These are phyloP conservation scores for Exophiala spinifera DNA, from an alignment of 2,329 filamentous ascomycete species.

Conservation along the genomic window DNA sequence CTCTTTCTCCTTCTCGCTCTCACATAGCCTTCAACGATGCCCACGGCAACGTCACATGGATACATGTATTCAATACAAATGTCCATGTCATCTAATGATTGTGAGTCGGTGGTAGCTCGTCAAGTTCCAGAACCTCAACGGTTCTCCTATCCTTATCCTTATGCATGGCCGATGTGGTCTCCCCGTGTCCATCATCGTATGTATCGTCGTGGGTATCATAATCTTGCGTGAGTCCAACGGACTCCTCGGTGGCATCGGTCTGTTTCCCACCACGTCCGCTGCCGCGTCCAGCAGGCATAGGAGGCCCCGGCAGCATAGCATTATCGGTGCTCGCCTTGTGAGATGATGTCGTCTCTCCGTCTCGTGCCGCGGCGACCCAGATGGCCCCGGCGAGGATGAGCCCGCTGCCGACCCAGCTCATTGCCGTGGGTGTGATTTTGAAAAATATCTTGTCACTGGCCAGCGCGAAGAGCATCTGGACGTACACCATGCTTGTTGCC, in stretches of 20 bases:
- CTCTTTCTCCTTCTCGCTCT: too few species aligned
- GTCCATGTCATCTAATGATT: not conserved
- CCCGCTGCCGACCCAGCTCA: conserved; percentile 60
- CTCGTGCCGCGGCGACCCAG: conserved; percentile 56
- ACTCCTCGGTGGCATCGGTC: conserved; percentile 9
- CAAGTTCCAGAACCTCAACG: not conserved
- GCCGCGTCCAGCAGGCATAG: not conserved
- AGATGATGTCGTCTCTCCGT: conserved; percentile 36
- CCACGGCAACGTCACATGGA: too few species aligned
- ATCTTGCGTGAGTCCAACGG: conserved; percentile 16
- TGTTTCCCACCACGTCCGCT: too few species aligned
- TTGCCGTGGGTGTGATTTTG: conserved; percentile 54
- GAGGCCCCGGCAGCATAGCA: not conserved
- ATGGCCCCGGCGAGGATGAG: conserved; percentile 65
- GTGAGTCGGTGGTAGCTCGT: not conserved
- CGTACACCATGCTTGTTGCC: conserved; percentile 66
- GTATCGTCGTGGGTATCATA: conserved; percentile 9
- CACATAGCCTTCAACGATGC: too few species aligned
- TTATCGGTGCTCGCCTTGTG: conserved; percentile 13
- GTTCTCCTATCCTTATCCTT: not conserved
- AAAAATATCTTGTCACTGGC: conserved; percentile 63
- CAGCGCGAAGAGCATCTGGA: conserved; percentile 67
- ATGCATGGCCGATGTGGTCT: conserved; percentile 5
- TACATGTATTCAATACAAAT: too few species aligned
- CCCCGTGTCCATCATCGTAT: conserved; percentile 5